Percentiles rank a stretch among this genome's conserved stretches.
phyloP scores from a whole-genome alignment of 192 early-diverging fungal genomes.

The Diversispora eburnea region DNA sequence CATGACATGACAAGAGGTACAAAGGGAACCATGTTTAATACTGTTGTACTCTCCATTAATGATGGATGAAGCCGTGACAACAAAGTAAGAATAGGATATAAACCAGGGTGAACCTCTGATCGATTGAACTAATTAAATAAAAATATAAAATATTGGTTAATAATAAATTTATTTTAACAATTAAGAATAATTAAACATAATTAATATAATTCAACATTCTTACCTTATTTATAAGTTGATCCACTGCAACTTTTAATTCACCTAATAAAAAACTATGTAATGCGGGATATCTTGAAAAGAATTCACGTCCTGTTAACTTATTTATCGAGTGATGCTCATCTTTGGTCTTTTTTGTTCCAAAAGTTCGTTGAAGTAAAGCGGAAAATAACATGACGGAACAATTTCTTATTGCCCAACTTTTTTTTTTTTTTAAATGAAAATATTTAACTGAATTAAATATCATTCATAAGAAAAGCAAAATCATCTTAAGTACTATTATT shows the following conservation, averaged over 20 bases:
- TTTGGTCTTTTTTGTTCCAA: conserved; percentile 78
- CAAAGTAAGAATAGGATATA: conserved; percentile 88
- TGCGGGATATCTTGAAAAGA: conserved; percentile 83
- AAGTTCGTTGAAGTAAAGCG: conserved; percentile 73
- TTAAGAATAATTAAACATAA: no score
- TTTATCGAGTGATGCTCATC: conserved; percentile 70
- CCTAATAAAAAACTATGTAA: conserved; percentile 73
- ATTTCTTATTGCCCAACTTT: conserved; percentile 89
- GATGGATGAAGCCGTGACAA: conserved; percentile 75
- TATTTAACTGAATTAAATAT: not conserved
- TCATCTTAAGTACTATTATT: no score
- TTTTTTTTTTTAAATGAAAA: not conserved
- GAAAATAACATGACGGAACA: conserved; percentile 91
- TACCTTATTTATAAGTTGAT: conserved; percentile 44
- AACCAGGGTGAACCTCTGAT: conserved; percentile 71
- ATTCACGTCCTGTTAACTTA: conserved; percentile 80
- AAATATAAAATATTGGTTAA: not conserved
- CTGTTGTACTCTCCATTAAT: conserved; percentile 44
- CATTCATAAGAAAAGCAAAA: conserved; percentile 5
- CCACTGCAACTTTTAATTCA: conserved; percentile 69
- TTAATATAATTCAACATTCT: not conserved
- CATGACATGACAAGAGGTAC: conserved; percentile 52
- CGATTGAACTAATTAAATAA: not conserved
- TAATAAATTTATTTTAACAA: no score
- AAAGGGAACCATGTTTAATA: conserved; percentile 43